A percentile compares a stretch with the other conserved stretches of the same genome.
These are phyloP conservation scores for Phanerodontia chrysosporium DNA, from an alignment of 768 basidiomycete species.

Conservation along the genomic window DNA sequence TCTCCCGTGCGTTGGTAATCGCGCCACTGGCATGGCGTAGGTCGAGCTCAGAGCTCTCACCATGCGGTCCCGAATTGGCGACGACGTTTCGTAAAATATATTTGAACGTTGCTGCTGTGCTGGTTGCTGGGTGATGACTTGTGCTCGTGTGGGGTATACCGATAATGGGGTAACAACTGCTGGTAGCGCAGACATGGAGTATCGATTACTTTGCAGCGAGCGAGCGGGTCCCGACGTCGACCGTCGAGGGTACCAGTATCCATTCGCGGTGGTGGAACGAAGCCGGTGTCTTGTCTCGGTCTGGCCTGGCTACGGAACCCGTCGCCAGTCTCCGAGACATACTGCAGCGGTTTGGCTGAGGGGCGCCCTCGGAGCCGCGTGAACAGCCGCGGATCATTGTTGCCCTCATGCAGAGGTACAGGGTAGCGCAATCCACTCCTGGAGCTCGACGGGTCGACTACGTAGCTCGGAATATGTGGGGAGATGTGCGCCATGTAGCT, in stretches of 20 bases:
- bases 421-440: slow-evolving; percentile 6
- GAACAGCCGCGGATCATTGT: slow-evolving; percentile 19
- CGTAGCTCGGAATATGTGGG: slow-evolving; percentile 8
- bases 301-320: neutral
- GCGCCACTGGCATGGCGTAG: slow-evolving; percentile 8
- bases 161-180: slow-evolving; percentile 13
- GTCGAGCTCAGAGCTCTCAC: slow-evolving; percentile 9
- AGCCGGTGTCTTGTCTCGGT: slow-evolving; percentile 10
- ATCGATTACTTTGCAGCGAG: slow-evolving; percentile 14
- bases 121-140: slow-evolving; percentile 2
- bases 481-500: neutral
- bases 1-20: slow-evolving; percentile 9
- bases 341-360: slow-evolving; percentile 12
- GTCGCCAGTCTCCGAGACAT: slow-evolving; percentile 2
- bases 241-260: slow-evolving; percentile 26
- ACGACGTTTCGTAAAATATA: slow-evolving; percentile 24
- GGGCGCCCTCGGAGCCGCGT: slow-evolving; percentile 20
- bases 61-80: slow-evolving; percentile 18
- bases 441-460: slow-evolving; percentile 15
- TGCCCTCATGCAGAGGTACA: slow-evolving; percentile 12
- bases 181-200: slow-evolving; percentile 11
- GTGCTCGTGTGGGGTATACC: slow-evolving; percentile 12
- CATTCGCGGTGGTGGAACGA: slow-evolving; percentile 23
- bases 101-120: slow-evolving; percentile 8
- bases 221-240: slow-evolving; percentile 30